Base-by-base conservation (phyloP, 768 basidiomycete genomes). In the Psilocybe cyanescens region DNA sequence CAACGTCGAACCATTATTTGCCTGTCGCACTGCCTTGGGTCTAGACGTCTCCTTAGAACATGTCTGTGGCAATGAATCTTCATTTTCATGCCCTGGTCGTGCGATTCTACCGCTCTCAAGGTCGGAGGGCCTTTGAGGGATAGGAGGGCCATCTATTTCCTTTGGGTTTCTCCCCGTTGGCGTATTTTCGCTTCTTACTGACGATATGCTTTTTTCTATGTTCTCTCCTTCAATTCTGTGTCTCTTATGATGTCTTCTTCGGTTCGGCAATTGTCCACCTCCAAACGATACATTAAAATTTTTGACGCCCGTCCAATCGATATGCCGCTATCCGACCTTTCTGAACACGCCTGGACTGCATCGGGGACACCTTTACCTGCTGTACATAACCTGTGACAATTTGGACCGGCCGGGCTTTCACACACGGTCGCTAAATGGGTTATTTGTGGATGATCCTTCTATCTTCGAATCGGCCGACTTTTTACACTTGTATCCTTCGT, bases 161-260 rank as follows among this genome's bases (percentile, higher is more conserved):
- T 6, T 30, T 54, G 31, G 16, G 28, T 37, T 57, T 62, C 49
- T 53, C 16, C 46, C 41, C 14, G 3, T 53, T 53, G 30, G 16
- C 33, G 11, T 53, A 30, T 46, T 7, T 56, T 12, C 47, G 17
- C 19, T 37, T 61, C 50, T 67, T 63, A 63, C 63, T 65, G 57
- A 51, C 59, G 31, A 58, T 47, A 53, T 48, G n/a, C 28, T 39
- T 58, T 44, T 16, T 50, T 41, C 49, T 50, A 61, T 61, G 33
- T 56, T 17, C 8, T 56, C 35, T 52, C 60, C 53, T 47, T 39
- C 57, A 31, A 52, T 17, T 57, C 9, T 28, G 11, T 55, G 46
- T 52, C 39, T 57, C 29, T 59, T 31, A 29, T 49, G 41, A 28
- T n/a, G 45, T 59, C 41, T 39, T 35, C 24, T 9, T 58, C 53